Evolutionary conservation across 1,139 yeast species (phyloP).

Genomic region (Hemisphaericaspora xylofermentans): DNA sequence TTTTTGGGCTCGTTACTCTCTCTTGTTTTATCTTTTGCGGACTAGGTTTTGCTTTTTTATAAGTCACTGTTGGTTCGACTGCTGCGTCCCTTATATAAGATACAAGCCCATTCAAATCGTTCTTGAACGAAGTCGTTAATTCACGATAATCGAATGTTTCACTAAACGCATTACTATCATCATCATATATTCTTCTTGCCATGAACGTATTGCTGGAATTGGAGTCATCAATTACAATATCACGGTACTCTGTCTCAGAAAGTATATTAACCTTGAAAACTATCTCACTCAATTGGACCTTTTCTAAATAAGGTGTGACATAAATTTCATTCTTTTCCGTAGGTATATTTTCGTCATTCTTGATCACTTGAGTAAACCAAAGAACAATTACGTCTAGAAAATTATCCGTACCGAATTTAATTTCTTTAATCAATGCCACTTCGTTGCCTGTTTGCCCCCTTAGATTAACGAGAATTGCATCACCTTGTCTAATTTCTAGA

Average conservation of each 20-base stretch:
- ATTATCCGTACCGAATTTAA: slow-evolving; percentile 37
- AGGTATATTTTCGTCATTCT: neutral
- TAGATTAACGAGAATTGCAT: slow-evolving; percentile 30
- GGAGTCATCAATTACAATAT: slow-evolving; percentile 32
- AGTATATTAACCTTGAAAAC: slow-evolving; percentile 35
- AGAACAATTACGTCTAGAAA: slow-evolving; percentile 38
- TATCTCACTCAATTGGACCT: slow-evolving; percentile 30
- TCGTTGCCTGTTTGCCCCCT: slow-evolving; percentile 16
- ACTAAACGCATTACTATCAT: slow-evolving; percentile 30
- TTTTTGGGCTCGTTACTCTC: neutral
- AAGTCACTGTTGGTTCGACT: slow-evolving; percentile 20
- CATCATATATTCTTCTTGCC: slow-evolving; percentile 41
- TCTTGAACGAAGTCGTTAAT: slow-evolving; percentile 19
- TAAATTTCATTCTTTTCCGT: slow-evolving; percentile 36
- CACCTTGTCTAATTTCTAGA: slow-evolving; percentile 41
- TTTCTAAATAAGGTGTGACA: slow-evolving; percentile 38
- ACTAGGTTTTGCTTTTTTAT: slow-evolving; percentile 9
- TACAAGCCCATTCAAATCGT: slow-evolving; percentile 27
- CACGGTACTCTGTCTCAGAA: slow-evolving; percentile 25
- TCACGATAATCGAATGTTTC: slow-evolving; percentile 36
- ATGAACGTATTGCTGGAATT: slow-evolving; percentile 26
- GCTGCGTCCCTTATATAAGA: slow-evolving; percentile 26
- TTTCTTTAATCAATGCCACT: slow-evolving; percentile 42
- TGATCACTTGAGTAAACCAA: slow-evolving; percentile 31
- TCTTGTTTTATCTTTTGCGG: neutral